A percentile compares a stretch with the other conserved stretches of the same genome.
Conservation (phyloP, 2,329 filamentous ascomycete genomes). For the Verticillium nubilum region DNA sequence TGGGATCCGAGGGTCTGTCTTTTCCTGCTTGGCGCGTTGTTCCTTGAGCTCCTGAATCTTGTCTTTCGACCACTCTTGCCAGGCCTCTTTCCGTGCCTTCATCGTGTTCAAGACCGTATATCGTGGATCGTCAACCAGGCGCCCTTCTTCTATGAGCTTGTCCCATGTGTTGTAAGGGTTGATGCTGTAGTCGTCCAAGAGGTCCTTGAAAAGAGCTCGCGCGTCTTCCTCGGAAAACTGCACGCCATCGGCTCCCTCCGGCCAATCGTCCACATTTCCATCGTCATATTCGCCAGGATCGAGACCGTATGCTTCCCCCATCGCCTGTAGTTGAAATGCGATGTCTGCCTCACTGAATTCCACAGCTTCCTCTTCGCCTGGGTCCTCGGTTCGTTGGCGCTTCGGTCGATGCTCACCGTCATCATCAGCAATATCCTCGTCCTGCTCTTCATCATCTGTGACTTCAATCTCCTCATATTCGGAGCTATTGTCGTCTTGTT, state of each 20-base stretch:
- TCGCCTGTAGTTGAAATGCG: slow-evolving; percentile 81
- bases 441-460: slow-evolving; percentile 41
- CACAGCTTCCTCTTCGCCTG: slow-evolving; percentile 50
- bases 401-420: slow-evolving; percentile 46
- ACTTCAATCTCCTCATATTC: slow-evolving; percentile 76
- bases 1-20: slow-evolving; percentile 74
- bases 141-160: slow-evolving; percentile 75
- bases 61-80: slow-evolving; percentile 76
- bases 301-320: slow-evolving; percentile 79
- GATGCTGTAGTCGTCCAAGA: slow-evolving; percentile 76
- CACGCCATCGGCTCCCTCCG: slow-evolving; percentile 66
- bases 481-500: slow-evolving; percentile 47
- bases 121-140: slow-evolving; percentile 76
- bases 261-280: slow-evolving; percentile 53
- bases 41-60: slow-evolving; percentile 69
- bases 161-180: slow-evolving; percentile 93
- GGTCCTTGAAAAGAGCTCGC: slow-evolving; percentile 71
- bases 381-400: slow-evolving; percentile 50
- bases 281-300: slow-evolving; percentile 74
- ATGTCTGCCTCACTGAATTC: slow-evolving; percentile 96
- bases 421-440: slow-evolving; percentile 28
- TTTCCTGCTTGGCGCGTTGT: slow-evolving; percentile 68
- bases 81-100: slow-evolving; percentile 74
- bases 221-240: slow-evolving; percentile 72
- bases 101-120: slow-evolving; percentile 82